Conservation (phyloP, 2,329 filamentous ascomycete genomes). For the Neoarthrinium moseri region DNA sequence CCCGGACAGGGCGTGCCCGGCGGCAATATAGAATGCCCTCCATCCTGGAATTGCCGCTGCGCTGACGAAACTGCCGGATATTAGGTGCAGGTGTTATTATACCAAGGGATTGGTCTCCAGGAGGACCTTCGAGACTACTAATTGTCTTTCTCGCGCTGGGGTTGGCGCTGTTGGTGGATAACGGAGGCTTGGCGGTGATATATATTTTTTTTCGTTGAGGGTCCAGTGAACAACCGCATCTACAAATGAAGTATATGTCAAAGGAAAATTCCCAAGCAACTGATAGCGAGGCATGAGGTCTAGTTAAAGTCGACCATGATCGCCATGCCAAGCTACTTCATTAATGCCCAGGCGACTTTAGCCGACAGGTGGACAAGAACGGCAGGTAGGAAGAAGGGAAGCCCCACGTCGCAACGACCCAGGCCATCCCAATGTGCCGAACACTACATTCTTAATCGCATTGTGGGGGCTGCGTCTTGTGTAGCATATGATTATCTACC, state of each 20-base stretch:
- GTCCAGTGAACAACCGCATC: background rate
- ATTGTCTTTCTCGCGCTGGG: background rate
- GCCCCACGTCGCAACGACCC: no score
- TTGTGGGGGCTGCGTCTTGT: no score
- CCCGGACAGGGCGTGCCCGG: background rate
- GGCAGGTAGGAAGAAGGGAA: constrained; percentile 3
- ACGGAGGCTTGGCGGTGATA: background rate
- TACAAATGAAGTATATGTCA: background rate
- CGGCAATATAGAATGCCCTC: background rate
- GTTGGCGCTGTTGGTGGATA: background rate
- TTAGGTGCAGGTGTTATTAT: no score
- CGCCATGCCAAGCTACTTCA: background rate
- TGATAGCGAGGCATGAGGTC: background rate
- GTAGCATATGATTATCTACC: no score
- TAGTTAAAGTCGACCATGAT: background rate
- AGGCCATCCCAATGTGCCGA: no score
- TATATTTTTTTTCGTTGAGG: background rate
- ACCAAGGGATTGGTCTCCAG: background rate
- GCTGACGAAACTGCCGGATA: no score
- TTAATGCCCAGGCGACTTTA: constrained; percentile 1
- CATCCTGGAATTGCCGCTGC: background rate
- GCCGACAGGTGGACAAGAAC: constrained; percentile 1
- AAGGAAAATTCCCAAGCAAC: background rate
- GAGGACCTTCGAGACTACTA: background rate
- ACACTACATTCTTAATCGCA: no score